Evolutionary conservation across 257 asterid genomes (phyloP).

Genomic region (Henckelia pumila): DNA sequence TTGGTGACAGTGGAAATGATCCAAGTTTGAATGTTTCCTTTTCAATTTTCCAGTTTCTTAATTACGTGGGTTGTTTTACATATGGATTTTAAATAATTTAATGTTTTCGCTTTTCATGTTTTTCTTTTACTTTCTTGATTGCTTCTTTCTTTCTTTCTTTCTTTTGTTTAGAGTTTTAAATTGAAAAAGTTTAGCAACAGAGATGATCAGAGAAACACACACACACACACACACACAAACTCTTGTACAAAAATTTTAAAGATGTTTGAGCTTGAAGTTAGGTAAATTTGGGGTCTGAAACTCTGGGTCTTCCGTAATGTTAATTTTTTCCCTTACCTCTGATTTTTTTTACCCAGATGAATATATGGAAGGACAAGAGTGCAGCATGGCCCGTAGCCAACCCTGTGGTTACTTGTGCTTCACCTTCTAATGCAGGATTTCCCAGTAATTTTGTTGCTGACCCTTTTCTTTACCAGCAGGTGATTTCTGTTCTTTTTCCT

Average conservation of each 20-base stretch:
- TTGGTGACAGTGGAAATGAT: not conserved
- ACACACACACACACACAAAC: not conserved
- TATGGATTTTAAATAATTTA: not conserved
- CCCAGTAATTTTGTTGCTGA: constrained; percentile 97
- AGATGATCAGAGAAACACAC: not conserved
- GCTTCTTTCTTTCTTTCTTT: not conserved
- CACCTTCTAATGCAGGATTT: constrained; percentile 75
- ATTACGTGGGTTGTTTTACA: not conserved
- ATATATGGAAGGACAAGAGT: constrained; percentile 58
- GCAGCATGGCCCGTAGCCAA: constrained; percentile 98
- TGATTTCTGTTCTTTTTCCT: constrained; percentile 16
- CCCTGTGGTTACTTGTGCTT: constrained; percentile 90
- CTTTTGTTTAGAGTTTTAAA: not conserved
- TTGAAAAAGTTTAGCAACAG: not conserved
- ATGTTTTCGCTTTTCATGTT: not conserved
- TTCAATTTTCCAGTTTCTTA: not conserved
- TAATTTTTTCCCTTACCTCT: not conserved
- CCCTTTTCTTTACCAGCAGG: constrained; percentile 81
- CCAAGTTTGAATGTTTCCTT: not conserved
- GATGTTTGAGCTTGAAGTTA: not conserved
- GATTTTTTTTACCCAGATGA: constrained; percentile 37
- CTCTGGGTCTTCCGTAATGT: not conserved
- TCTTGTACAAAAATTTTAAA: too few species aligned
- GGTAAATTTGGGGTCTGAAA: not conserved
- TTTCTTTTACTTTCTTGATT: not conserved